phyloP scores from a whole-genome alignment of 2,329 filamentous ascomycete genomes.

The Colletotrichum abscissum region DNA sequence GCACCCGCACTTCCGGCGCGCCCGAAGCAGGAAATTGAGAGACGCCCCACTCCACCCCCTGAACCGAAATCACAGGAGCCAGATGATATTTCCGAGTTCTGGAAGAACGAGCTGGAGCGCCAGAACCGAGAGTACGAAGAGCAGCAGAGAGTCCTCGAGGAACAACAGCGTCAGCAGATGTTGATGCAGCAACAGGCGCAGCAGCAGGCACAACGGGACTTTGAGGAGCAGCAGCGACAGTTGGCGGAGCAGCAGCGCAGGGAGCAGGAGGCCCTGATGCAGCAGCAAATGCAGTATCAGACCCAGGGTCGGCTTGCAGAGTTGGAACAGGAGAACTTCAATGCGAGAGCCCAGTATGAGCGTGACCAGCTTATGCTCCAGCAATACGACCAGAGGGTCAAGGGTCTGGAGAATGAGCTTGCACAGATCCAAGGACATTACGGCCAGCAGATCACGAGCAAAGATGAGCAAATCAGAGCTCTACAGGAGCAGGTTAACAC shows the following conservation, averaged over 20 bases:
- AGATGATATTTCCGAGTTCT: constrained; percentile 96
- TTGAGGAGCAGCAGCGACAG: constrained; percentile 91
- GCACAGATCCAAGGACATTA: constrained; percentile 84
- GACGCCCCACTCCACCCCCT: constrained; percentile 75
- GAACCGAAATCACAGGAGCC: constrained; percentile 81
- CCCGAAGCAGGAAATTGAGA: constrained; percentile 79
- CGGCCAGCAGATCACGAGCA: constrained; percentile 86
- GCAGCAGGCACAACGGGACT: constrained; percentile 90
- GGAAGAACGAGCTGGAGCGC: constrained; percentile 90
- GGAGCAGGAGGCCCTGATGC: constrained; percentile 89
- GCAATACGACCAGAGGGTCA: constrained; percentile 95
- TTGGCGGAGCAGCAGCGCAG: constrained; percentile 90
- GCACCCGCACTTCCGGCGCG: constrained; percentile 85
- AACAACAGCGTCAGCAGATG: constrained; percentile 86
- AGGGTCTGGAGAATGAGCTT: constrained; percentile 90
- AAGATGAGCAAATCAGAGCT: constrained; percentile 92
- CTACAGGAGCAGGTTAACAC: constrained; percentile 98
- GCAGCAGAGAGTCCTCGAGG: constrained; percentile 88
- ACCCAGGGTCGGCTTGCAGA: constrained; percentile 97
- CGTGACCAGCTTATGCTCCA: constrained; percentile 97
- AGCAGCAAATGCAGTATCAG: constrained; percentile 91
- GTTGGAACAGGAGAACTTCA: constrained; percentile 93
- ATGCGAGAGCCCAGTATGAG: constrained; percentile 94
- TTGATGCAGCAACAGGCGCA: constrained; percentile 85
- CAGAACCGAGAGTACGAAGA: constrained; percentile 96